Evolutionary conservation across 1,139 yeast species (phyloP).

Genomic region (Kodamaea derodonti): DNA sequence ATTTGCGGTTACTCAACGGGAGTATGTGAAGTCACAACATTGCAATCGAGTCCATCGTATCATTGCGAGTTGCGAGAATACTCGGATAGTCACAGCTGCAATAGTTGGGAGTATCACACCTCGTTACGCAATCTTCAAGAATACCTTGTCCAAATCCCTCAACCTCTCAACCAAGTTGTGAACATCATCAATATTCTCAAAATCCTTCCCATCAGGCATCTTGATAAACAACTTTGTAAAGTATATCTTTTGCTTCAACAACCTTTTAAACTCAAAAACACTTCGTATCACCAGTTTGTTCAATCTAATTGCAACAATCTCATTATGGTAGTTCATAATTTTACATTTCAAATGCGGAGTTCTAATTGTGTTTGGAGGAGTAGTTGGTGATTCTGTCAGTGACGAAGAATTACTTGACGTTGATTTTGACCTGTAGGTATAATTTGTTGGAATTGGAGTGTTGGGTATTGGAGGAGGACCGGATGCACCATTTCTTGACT

Average conservation of each 20-base stretch:
- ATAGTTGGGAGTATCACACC: neutral
- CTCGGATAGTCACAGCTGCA: too few species aligned
- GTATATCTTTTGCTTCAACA: constrained; percentile 24
- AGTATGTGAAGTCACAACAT: too few species aligned
- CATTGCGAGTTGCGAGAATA: too few species aligned
- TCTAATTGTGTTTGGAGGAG: constrained; percentile 5
- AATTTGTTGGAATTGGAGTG: neutral
- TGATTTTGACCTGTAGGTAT: constrained; percentile 2
- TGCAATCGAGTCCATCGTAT: too few species aligned
- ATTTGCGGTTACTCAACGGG: too few species aligned
- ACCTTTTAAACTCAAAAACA: constrained; percentile 25
- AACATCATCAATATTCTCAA: constrained; percentile 25
- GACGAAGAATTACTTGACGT: constrained; percentile 4
- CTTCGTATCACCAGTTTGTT: constrained; percentile 23
- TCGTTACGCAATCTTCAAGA: constrained; percentile 14
- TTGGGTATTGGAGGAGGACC: neutral
- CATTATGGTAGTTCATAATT: constrained; percentile 26
- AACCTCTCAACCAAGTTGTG: constrained; percentile 23
- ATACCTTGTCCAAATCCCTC: constrained; percentile 17
- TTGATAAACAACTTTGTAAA: constrained; percentile 27
- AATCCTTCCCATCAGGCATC: constrained; percentile 22
- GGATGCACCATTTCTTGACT: neutral
- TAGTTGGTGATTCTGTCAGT: constrained; percentile 4
- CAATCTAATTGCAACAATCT: constrained; percentile 26
- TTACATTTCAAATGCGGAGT: constrained; percentile 23